Conservation (phyloP, 1,139 yeast genomes). For the Saccharomyces hybrid region DNA sequence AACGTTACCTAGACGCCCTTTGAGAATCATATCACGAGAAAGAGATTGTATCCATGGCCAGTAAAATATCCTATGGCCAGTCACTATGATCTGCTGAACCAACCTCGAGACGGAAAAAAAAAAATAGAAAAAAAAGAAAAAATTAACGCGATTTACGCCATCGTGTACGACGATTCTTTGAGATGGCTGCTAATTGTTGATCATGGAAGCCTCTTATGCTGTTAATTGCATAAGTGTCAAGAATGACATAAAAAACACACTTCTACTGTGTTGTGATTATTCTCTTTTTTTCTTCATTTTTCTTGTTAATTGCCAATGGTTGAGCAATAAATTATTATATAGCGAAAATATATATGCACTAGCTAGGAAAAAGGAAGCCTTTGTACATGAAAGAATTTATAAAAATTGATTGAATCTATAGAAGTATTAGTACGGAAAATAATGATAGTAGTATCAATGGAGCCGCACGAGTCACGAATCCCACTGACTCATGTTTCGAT, state of each 20-base stretch:
- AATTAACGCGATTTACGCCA: neutral
- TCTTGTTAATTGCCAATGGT: neutral
- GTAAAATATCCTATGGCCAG: neutral
- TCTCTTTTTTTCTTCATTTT: neutral
- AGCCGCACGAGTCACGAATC: neutral
- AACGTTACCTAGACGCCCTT: neutral
- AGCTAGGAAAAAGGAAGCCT: neutral
- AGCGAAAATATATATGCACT: neutral
- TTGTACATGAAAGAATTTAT: neutral
- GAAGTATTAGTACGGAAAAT: neutral
- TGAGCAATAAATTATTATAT: neutral
- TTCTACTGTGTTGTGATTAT: neutral
- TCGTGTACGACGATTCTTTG: neutral
- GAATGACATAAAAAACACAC: neutral
- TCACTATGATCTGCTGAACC: conserved; percentile 1
- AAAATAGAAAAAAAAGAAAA: neutral
- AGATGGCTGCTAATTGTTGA: neutral
- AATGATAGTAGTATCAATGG: neutral
- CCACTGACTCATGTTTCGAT: neutral
- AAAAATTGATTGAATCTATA: neutral
- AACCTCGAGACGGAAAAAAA: neutral
- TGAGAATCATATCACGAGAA: neutral
- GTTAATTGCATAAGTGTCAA: neutral
- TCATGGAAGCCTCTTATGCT: neutral
- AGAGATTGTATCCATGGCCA: neutral